Conservation (phyloP, 306 rosid species). For the Corylus americana region DNA sequence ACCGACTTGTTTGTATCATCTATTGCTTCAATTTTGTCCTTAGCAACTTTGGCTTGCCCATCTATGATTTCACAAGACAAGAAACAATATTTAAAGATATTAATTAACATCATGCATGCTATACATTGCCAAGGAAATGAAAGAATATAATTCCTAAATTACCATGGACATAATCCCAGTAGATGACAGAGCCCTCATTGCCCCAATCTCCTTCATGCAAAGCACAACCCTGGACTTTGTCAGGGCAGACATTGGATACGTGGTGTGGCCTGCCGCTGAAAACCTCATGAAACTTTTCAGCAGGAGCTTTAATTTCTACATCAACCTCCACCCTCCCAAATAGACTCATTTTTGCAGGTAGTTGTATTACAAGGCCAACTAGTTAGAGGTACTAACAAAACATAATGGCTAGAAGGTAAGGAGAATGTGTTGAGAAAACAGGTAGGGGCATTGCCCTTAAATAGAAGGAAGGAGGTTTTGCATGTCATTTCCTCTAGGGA, state of each 20-base stretch:
- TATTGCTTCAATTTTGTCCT: conserved; percentile 35
- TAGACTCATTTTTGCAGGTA: background rate
- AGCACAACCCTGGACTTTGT: background rate
- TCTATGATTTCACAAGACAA: conserved; percentile 1
- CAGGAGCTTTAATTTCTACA: conserved; percentile 18
- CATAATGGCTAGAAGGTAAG: no score
- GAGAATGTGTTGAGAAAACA: no score
- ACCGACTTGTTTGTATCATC: conserved; percentile 31
- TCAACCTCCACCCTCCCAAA: conserved; percentile 9
- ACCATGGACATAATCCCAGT: conserved; percentile 30
- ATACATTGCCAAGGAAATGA: background rate
- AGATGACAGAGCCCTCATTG: conserved; percentile 17
- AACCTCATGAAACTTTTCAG: conserved; percentile 8
- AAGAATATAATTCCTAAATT: background rate
- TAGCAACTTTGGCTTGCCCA: conserved; percentile 29
- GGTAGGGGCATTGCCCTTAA: no score
- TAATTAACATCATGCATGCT: background rate
- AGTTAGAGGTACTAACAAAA: background rate
- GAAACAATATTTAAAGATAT: background rate
- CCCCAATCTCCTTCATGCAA: conserved; percentile 29
- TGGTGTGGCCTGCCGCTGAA: conserved; percentile 26
- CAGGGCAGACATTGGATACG: background rate
- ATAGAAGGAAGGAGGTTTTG: no score
- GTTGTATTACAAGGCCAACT: background rate
- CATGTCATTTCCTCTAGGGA: no score